Conservation (phyloP, 208 protist species). For the Trypanosoma lewisi region DNA sequence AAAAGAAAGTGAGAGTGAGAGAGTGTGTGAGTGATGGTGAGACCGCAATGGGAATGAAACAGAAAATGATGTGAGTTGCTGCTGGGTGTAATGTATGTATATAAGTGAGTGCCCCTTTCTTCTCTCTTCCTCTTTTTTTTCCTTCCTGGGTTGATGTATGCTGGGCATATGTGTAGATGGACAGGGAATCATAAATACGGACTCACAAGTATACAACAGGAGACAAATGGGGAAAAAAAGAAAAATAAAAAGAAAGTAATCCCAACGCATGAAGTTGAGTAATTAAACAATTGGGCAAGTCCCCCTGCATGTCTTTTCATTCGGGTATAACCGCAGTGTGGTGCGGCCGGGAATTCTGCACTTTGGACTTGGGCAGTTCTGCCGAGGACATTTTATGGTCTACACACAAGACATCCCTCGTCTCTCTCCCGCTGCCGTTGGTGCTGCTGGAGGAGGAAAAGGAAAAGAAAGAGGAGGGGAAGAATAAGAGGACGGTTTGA, state of each 20-base stretch:
- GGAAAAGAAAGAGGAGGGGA: not conserved
- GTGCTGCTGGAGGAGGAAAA: no score
- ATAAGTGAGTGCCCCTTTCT: no score
- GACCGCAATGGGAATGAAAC: no score
- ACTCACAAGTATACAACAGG: not conserved
- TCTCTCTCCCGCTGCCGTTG: conserved; percentile 23
- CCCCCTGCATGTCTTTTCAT: not conserved
- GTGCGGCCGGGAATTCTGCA: conserved; percentile 36
- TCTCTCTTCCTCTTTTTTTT: not conserved
- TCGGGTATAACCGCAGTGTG: conserved; percentile 33
- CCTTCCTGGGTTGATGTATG: no score
- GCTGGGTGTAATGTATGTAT: no score
- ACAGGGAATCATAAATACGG: not conserved
- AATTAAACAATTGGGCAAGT: not conserved
- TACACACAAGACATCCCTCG: conserved; percentile 42
- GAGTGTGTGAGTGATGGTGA: no score
- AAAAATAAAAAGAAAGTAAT: no score
- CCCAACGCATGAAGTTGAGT: not conserved
- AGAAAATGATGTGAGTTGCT: no score
- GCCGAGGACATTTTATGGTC: conserved; percentile 34
- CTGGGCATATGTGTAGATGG: not conserved
- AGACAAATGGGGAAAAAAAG: not conserved
- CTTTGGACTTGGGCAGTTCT: conserved; percentile 43
- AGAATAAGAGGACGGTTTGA: conserved; percentile 1
- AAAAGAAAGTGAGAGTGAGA: no score